Evolutionary conservation across 345 rosid species (phyloP).

Genomic region (Camelina sativa): DNA sequence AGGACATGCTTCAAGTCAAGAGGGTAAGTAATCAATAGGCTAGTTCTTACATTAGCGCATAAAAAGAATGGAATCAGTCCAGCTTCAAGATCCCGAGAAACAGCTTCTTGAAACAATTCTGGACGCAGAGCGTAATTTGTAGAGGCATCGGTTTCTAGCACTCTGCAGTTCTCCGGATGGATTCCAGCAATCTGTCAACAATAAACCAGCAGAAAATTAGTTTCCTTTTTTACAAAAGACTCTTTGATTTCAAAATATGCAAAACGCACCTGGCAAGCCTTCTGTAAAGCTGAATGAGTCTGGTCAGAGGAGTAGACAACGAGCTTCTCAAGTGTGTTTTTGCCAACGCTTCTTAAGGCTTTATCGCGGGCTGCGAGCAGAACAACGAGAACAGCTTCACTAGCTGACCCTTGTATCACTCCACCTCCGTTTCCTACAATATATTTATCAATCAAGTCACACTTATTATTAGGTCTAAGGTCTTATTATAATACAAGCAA

Average conservation of each 20-base stretch:
- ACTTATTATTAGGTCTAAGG: neutral
- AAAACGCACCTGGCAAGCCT: conserved; percentile 78
- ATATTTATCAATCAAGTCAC: neutral
- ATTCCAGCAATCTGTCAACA: conserved; percentile 77
- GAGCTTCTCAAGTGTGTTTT: conserved; percentile 67
- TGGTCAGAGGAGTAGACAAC: conserved; percentile 89
- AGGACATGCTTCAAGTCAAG: neutral
- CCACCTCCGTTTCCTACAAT: conserved; percentile 87
- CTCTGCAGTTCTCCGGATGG: conserved; percentile 68
- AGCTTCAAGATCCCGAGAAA: conserved; percentile 64
- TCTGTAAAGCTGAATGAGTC: conserved; percentile 80
- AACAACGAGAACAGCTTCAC: conserved; percentile 91
- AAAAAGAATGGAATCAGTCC: conserved; percentile 86
- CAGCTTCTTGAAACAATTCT: conserved; percentile 57
- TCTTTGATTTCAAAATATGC: neutral
- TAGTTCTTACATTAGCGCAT: conserved; percentile 72
- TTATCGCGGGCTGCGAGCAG: conserved; percentile 81
- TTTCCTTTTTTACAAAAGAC: no score
- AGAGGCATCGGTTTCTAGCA: conserved; percentile 66
- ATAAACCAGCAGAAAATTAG: conserved; percentile 13
- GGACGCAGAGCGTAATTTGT: conserved; percentile 74
- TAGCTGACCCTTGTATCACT: conserved; percentile 90
- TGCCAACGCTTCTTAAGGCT: conserved; percentile 58
- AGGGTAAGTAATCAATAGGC: neutral
- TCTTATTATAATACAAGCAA: neutral